Evolutionary conservation across 2,329 filamentous ascomycete genomes (phyloP).

Genomic region (Exophiala viscosa): DNA sequence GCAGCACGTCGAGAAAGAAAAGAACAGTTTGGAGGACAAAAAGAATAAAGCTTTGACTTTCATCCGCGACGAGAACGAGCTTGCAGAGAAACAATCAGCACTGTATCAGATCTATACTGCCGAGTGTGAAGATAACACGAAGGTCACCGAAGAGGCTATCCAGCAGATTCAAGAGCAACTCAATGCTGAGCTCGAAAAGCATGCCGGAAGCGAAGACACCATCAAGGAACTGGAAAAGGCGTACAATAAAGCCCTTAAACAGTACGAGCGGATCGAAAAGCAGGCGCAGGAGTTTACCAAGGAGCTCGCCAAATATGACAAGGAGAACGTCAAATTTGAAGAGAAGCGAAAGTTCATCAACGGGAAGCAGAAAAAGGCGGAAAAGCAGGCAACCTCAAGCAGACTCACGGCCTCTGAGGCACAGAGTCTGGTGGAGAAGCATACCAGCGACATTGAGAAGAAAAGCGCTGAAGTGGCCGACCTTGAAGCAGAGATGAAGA

Average conservation of each 20-base stretch:
- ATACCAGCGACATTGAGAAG: slow-evolving; percentile 71
- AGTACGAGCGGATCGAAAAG: slow-evolving; percentile 79
- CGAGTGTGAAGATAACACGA: slow-evolving; percentile 83
- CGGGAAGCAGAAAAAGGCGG: slow-evolving; percentile 89
- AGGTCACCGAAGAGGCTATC: slow-evolving; percentile 84
- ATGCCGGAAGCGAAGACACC: slow-evolving; percentile 80
- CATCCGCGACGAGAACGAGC: slow-evolving; percentile 88
- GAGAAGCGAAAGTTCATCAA: slow-evolving; percentile 94
- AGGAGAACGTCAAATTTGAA: slow-evolving; percentile 94
- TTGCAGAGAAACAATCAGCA: slow-evolving; percentile 81
- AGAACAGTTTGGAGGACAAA: slow-evolving; percentile 86
- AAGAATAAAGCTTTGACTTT: slow-evolving; percentile 90
- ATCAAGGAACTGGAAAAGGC: slow-evolving; percentile 87
- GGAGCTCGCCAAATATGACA: slow-evolving; percentile 88
- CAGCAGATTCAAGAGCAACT: slow-evolving; percentile 85
- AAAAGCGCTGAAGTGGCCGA: slow-evolving; percentile 69
- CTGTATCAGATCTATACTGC: slow-evolving; percentile 88
- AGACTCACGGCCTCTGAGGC: slow-evolving; percentile 72
- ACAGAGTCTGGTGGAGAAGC: slow-evolving; percentile 72
- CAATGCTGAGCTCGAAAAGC: slow-evolving; percentile 83
- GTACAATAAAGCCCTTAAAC: slow-evolving; percentile 76
- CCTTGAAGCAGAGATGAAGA: slow-evolving; percentile 71
- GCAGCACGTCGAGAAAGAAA: slow-evolving; percentile 97
- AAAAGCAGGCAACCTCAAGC: slow-evolving; percentile 77
- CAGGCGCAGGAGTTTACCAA: slow-evolving; percentile 74